Percentiles rank a stretch among this genome's conserved stretches.
Evolutionary conservation across 176 grass and related monocot species (phyloP).

Genomic region (bread wheat (Triticum aestivum)): IWGSC_CS_RefSeq_v2.1 NC_057797.1:45931390-45931889

Average conservation of each 20-base stretch:
- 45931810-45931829: slow-evolving; percentile 28
- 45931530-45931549: slow-evolving; percentile 33
- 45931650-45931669: slow-evolving; percentile 16
- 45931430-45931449: slow-evolving; percentile 86
- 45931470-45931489: slow-evolving; percentile 98
- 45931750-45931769: not conserved
- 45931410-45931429: slow-evolving; percentile 80
- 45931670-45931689: not conserved
- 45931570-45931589: slow-evolving; percentile 5
- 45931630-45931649: not conserved
- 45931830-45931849: slow-evolving; percentile 1
- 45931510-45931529: slow-evolving; percentile 26
- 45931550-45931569: slow-evolving; percentile 30
- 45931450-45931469: slow-evolving; percentile 78
- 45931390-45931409: slow-evolving; percentile 88
- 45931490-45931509: slow-evolving; percentile 90
- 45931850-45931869: not conserved
- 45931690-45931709: not conserved
- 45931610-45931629: not conserved
- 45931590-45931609: not conserved
- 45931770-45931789: not conserved
- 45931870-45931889: slow-evolving; percentile 86
- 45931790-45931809: not conserved
- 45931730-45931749: slow-evolving; percentile 19
- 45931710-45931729: not conserved